These are phyloP conservation scores for Sungouiozyma ichnusensis DNA, from an alignment of 805 yeast species.

Conservation along the genomic window DNA sequence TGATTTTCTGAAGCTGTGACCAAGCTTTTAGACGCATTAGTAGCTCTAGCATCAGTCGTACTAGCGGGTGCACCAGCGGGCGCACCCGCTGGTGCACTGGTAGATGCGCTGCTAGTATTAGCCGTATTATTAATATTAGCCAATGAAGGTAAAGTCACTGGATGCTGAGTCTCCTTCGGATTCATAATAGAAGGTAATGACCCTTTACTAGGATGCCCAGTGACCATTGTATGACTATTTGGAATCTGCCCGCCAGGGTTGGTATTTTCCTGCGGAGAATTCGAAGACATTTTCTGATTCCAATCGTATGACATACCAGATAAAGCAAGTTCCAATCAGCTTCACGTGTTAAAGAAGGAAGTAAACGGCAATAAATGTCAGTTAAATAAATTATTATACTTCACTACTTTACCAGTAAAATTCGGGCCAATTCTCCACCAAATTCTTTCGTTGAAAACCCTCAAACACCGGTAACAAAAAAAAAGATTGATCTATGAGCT, in stretches of 20 bases:
- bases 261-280: background rate
- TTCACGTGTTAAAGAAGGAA: no score
- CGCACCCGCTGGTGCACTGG: conserved; percentile 22
- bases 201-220: background rate
- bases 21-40: conserved; percentile 11
- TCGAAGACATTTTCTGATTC: background rate
- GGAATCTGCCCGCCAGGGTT: background rate
- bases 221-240: background rate
- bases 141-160: conserved; percentile 5
- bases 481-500: background rate
- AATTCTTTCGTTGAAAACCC: background rate
- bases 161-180: conserved; percentile 1
- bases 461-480: background rate
- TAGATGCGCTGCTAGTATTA: conserved; percentile 19
- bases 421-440: background rate
- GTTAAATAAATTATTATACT: background rate
- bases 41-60: conserved; percentile 11
- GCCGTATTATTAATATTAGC: conserved; percentile 2
- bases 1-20: conserved; percentile 4
- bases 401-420: background rate
- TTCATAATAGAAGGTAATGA: background rate
- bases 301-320: background rate
- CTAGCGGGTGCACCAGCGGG: conserved; percentile 12
- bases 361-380: background rate
- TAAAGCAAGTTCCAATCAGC: no score